Conservation (phyloP, 1,139 yeast species). For the Geotrichum macrosporum region DNA sequence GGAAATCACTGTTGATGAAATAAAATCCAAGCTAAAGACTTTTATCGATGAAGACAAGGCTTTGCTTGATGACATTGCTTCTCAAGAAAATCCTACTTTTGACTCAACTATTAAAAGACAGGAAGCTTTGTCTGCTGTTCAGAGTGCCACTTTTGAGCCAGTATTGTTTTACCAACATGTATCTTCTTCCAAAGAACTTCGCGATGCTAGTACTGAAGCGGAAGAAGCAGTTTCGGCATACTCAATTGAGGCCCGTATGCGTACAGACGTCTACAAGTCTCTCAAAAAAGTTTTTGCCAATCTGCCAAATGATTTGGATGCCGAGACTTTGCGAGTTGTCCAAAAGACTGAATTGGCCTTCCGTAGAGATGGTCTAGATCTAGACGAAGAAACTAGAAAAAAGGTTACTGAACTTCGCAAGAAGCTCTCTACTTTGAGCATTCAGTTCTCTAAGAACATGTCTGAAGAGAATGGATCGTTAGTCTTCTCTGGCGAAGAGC, state of each 20-base stretch:
- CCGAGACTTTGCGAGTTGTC: conserved; percentile 55
- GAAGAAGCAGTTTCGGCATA: conserved; percentile 54
- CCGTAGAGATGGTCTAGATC: conserved; percentile 62
- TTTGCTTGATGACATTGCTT: conserved; percentile 54
- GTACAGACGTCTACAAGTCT: conserved; percentile 62
- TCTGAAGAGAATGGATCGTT: conserved; percentile 67
- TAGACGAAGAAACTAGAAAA: conserved; percentile 53
- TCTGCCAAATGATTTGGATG: conserved; percentile 39
- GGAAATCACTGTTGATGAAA: conserved; percentile 54
- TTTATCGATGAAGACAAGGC: conserved; percentile 43
- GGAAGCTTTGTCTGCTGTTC: conserved; percentile 19
- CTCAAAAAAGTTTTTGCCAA: conserved; percentile 49
- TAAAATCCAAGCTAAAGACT: conserved; percentile 36
- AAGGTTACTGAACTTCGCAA: conserved; percentile 55
- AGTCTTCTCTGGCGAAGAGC: conserved; percentile 56
- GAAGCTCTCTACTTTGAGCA: conserved; percentile 52
- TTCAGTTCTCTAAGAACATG: conserved; percentile 58
- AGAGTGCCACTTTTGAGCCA: conserved; percentile 41
- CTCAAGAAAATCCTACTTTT: conserved; percentile 47
- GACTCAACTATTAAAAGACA: conserved; percentile 46
- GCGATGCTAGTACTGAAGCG: conserved; percentile 67
- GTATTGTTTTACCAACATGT: conserved; percentile 67
- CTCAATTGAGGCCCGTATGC: conserved; percentile 57
- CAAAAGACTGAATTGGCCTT: conserved; percentile 54
- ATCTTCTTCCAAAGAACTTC: conserved; percentile 53